phyloP scores from a whole-genome alignment of 306 rosid species.

The barrel medic (Medicago truncatula) region DNA sequence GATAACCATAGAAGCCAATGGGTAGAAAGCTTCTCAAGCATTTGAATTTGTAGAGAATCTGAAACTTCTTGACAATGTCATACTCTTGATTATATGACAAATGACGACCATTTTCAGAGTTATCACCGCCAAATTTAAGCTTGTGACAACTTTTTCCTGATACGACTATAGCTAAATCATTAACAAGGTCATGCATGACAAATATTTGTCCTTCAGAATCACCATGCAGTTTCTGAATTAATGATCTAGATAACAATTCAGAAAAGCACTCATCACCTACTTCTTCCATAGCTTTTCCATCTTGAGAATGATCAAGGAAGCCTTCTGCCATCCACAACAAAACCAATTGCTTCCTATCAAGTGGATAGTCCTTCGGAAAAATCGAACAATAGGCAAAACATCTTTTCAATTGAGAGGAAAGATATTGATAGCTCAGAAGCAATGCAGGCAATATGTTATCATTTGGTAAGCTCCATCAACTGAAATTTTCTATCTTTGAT shows the following conservation, averaged over 20 bases:
- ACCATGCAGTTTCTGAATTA: not conserved
- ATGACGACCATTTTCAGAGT: not conserved
- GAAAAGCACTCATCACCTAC: constrained; percentile 32
- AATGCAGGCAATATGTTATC: not conserved
- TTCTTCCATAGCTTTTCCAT: not conserved
- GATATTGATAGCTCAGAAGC: constrained; percentile 6
- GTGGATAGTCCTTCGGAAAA: not conserved
- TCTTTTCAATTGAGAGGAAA: constrained; percentile 12
- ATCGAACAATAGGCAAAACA: constrained; percentile 17
- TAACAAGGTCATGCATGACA: constrained; percentile 15
- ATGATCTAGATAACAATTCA: constrained; percentile 27
- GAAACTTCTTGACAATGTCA: not conserved
- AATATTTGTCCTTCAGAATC: not conserved
- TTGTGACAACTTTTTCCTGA: not conserved
- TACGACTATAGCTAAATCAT: not conserved
- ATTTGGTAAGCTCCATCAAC: not conserved
- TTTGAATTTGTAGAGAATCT: not conserved
- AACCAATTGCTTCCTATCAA: constrained; percentile 18
- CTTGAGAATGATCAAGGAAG: not conserved
- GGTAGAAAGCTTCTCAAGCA: not conserved
- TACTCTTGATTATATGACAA: not conserved
- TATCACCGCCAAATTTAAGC: not conserved
- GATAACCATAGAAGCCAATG: too few species aligned
- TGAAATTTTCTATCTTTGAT: too few species aligned
- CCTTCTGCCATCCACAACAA: constrained; percentile 55